These are phyloP conservation scores for Tausonia pullulans DNA, from an alignment of 1,284 basidiomycete genomes.

Conservation along the genomic window DNA sequence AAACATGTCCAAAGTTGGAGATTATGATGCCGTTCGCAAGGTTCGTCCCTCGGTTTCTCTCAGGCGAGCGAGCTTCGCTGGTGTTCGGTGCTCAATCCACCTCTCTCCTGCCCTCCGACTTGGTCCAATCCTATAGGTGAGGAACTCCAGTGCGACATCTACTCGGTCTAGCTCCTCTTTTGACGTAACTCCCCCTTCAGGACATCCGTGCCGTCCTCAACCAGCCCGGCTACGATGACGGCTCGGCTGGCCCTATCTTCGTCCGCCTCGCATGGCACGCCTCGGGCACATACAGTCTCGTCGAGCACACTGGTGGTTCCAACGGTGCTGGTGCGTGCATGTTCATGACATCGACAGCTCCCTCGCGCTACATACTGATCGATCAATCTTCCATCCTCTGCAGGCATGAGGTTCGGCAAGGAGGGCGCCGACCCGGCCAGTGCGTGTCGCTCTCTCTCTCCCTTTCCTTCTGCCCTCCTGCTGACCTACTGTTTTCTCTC, in stretches of 20 bases:
- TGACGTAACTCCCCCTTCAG: not conserved
- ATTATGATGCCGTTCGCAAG: too few relatives aligned
- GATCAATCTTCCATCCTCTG: too few relatives aligned
- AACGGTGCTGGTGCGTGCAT: slow-evolving; percentile 33
- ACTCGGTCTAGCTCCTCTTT: too few relatives aligned
- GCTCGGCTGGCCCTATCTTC: slow-evolving; percentile 29
- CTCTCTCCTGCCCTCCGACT: too few relatives aligned
- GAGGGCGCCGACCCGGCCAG: slow-evolving; percentile 26
- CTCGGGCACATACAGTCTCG: slow-evolving; percentile 32
- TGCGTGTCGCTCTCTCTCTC: not conserved
- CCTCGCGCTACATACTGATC: too few relatives aligned
- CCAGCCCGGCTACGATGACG: slow-evolving; percentile 36
- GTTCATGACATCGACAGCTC: too few relatives aligned
- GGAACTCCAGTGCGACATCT: too few relatives aligned
- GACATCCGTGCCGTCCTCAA: slow-evolving; percentile 33
- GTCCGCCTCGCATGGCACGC: slow-evolving; percentile 45
- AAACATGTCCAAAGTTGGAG: too few relatives aligned
- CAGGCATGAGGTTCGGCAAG: slow-evolving; percentile 35
- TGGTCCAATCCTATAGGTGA: too few relatives aligned
- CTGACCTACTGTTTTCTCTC: not conserved
- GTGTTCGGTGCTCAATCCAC: too few relatives aligned
- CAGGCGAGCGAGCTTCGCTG: too few relatives aligned
- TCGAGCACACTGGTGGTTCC: slow-evolving; percentile 40
- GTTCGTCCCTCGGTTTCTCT: too few relatives aligned
- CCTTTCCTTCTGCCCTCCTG: not conserved